phyloP scores from a whole-genome alignment of 2,329 filamentous ascomycete genomes.

The Fusarium longipes region DNA sequence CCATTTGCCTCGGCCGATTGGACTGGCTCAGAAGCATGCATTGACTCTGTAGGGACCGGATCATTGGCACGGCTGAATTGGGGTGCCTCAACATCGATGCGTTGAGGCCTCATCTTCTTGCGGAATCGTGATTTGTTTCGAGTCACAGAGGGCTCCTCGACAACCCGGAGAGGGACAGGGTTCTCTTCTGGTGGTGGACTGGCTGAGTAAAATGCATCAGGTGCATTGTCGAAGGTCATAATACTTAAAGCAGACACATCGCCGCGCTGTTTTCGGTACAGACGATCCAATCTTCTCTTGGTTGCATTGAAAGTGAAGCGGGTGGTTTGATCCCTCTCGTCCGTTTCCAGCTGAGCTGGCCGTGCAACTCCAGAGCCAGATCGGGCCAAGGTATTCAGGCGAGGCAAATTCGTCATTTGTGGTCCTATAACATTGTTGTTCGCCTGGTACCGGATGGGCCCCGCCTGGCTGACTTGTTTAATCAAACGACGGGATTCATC shows the following conservation, averaged over 20 bases:
- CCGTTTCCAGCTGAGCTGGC: constrained; percentile 68
- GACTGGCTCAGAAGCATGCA: constrained; percentile 12
- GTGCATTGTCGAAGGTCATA: constrained; percentile 28
- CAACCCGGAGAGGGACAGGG: constrained; percentile 37
- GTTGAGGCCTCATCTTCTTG: constrained; percentile 58
- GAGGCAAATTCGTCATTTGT: constrained; percentile 2
- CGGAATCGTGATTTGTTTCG: constrained; percentile 51
- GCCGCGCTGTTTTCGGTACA: constrained; percentile 59
- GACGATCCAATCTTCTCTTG: constrained; percentile 66
- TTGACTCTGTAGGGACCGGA: constrained; percentile 53
- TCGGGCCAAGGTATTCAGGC: constrained; percentile 12
- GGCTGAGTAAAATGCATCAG: constrained; percentile 29
- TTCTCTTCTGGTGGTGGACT: constrained; percentile 44
- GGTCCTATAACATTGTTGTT: neutral
- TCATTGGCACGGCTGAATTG: constrained; percentile 66
- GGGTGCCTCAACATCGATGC: constrained; percentile 62
- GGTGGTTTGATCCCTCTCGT: constrained; percentile 51
- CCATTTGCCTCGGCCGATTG: constrained; percentile 30
- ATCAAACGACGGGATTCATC: constrained; percentile 45
- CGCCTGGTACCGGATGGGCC: constrained; percentile 45
- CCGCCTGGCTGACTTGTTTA: constrained; percentile 46
- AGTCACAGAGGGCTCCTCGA: constrained; percentile 9
- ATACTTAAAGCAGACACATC: constrained; percentile 40
- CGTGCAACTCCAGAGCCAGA: constrained; percentile 46
- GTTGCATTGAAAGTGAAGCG: constrained; percentile 59